Base-by-base conservation (phyloP, 176 grass and related monocot species). In the Zoysia japonica region DNA sequence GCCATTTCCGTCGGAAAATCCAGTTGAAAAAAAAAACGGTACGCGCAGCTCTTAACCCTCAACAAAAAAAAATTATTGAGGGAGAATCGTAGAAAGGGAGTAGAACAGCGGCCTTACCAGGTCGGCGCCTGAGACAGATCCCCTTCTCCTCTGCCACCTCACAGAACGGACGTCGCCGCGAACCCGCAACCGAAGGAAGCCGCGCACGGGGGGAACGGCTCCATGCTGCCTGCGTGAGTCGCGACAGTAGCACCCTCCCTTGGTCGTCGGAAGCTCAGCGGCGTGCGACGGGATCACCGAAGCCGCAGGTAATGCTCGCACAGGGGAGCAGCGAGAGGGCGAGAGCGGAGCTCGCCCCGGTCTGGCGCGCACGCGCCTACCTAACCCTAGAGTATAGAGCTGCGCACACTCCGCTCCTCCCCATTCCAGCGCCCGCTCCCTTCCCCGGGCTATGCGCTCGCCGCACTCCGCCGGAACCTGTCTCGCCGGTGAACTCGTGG, bases 221-320 rank as follows among this genome's bases (percentile, higher is more conserved):
- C 80, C 74, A 72, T 78, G 16, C 15, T 62, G 37, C 28, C 28
- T 28, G 28, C 28, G 28, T 50, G 16, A 63, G 51, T 51, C 47
- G 55, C 54, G 51, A 73, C 70, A 38, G 54, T 37, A 66, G 36
- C 61, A 75, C 64, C 39, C 67, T n/a, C 61, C 13, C 68, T 57
- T 7, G 8, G 1, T 1, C 56, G 15, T 4, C 15, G 13, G 52
- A 47, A 61, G n/a, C 13, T 78, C 40, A 43, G 20, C 13, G 56
- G 43, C 40, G 28, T 28, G 36, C 19, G 17, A 67, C 28, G 53
- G 45, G 74, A 75, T 74, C 53, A 72, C 60, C 70, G 7, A 36
- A 50, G 17, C 17, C 78, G 3, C 72, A 46, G 66, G 66, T 40
- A 89, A 80, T 85, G 87, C 76, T 46, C 78, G 72, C 45, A 38